Evolutionary conservation across 768 basidiomycete species (phyloP).

Genomic region (Boletellus sp.): DNA sequence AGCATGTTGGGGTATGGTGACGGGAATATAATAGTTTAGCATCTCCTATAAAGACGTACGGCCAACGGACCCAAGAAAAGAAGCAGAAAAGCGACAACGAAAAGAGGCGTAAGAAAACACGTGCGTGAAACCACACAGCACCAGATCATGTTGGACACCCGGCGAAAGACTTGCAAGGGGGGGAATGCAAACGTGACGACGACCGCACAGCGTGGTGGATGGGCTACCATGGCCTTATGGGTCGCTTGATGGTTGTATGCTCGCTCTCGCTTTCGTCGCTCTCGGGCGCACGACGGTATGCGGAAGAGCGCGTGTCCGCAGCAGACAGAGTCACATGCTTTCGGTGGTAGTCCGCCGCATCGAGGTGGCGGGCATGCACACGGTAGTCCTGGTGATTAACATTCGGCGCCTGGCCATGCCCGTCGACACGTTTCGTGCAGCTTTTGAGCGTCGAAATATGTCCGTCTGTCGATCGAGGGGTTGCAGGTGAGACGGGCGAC

Average conservation of each 20-base stretch:
- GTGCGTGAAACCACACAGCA: not conserved
- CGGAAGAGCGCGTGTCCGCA: slow-evolving; percentile 22
- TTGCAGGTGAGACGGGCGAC: slow-evolving; percentile 50
- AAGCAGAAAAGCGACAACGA: not conserved
- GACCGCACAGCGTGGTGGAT: not conserved
- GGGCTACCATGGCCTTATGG: slow-evolving; percentile 46
- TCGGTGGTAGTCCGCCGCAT: slow-evolving; percentile 12
- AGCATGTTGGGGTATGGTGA: slow-evolving; percentile 12
- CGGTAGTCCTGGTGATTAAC: slow-evolving; percentile 17
- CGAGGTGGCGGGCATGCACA: slow-evolving; percentile 3
- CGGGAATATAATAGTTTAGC: slow-evolving; percentile 14
- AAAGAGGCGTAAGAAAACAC: not conserved
- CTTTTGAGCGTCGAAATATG: slow-evolving; percentile 12
- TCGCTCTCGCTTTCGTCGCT: slow-evolving; percentile 39
- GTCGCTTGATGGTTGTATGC: slow-evolving; percentile 28
- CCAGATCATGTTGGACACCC: not conserved
- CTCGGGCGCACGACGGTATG: slow-evolving; percentile 25
- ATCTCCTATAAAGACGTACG: not conserved
- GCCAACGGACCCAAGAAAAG: slow-evolving; percentile 9
- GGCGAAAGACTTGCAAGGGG: no score
- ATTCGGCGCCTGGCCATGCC: slow-evolving; percentile 7
- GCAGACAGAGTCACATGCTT: slow-evolving; percentile 17
- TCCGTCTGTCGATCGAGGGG: slow-evolving; percentile 44
- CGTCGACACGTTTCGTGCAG: slow-evolving; percentile 10
- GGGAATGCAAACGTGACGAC: not conserved